Conservation (phyloP, 495 filamentous ascomycete genomes). For the Aspergillus ellipticus region DNA sequence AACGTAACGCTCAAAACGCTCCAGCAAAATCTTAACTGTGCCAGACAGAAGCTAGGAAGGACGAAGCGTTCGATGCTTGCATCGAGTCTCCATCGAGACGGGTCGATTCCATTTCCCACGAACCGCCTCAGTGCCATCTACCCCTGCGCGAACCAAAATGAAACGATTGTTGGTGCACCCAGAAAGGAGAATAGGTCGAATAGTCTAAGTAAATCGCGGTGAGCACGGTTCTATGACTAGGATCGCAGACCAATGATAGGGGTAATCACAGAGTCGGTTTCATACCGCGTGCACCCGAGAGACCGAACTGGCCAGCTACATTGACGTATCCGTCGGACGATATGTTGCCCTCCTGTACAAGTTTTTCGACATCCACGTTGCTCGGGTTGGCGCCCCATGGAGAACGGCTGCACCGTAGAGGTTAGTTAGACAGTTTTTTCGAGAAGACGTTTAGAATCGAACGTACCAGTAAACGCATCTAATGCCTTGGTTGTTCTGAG, state of each 20-base stretch:
- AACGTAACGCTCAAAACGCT: neutral
- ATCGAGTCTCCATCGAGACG: neutral
- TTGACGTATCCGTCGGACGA: conserved; percentile 63
- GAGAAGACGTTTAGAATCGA: neutral
- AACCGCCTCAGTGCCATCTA: neutral
- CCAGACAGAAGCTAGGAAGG: neutral
- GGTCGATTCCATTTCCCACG: neutral
- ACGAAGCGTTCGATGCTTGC: too few species aligned
- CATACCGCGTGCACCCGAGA: conserved; percentile 53
- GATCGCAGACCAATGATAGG: neutral
- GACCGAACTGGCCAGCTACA: conserved; percentile 58
- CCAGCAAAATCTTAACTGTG: neutral
- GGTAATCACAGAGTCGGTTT: conserved; percentile 22
- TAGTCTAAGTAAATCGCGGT: conserved; percentile 23
- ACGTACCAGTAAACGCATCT: conserved; percentile 64
- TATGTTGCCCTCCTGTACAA: conserved; percentile 36
- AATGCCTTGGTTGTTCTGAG: conserved; percentile 49
- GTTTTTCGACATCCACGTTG: conserved; percentile 25
- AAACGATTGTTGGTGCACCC: conserved; percentile 29
- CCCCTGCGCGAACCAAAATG: conserved; percentile 19
- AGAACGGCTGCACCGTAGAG: conserved; percentile 44
- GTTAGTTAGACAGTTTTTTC: neutral
- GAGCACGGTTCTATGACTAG: conserved; percentile 1
- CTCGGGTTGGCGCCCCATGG: conserved; percentile 56
- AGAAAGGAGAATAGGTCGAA: conserved; percentile 42